Conservation (phyloP, 2,329 filamentous ascomycete species). For the Trichoderma polysporum region DNA sequence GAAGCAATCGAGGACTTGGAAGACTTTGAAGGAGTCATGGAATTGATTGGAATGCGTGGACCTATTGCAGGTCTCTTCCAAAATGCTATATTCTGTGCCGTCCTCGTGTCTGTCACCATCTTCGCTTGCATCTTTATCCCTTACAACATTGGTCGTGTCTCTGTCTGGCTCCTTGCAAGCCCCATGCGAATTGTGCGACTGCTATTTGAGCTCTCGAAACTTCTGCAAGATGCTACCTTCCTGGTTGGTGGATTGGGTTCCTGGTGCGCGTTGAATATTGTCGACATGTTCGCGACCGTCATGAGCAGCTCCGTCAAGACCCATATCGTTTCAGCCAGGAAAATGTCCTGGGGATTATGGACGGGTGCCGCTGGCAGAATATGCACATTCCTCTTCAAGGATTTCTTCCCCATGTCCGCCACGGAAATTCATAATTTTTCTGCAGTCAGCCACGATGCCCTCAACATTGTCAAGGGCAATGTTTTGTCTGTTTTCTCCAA, state of each 20-base stretch:
- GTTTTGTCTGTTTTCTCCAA: conserved; percentile 43
- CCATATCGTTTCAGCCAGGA: conserved; percentile 36
- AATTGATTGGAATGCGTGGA: conserved; percentile 94
- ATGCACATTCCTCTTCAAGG: conserved; percentile 49
- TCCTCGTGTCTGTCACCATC: conserved; percentile 84
- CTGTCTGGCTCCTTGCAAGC: conserved; percentile 75
- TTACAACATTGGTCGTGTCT: conserved; percentile 85
- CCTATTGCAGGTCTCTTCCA: conserved; percentile 87
- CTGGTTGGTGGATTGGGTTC: conserved; percentile 59
- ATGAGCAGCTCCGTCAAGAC: conserved; percentile 34
- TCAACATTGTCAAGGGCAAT: conserved; percentile 59
- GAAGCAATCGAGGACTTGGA: conserved; percentile 82
- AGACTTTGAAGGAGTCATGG: conserved; percentile 93
- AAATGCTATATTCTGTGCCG: conserved; percentile 90
- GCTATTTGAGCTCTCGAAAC: conserved; percentile 70
- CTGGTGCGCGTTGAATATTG: conserved; percentile 41
- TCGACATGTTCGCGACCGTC: conserved; percentile 39
- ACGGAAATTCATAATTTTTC: conserved; percentile 75
- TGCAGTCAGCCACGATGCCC: conserved; percentile 69
- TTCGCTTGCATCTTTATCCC: conserved; percentile 84
- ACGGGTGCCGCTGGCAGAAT: conserved; percentile 48
- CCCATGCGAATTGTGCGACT: conserved; percentile 74
- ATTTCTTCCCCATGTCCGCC: conserved; percentile 51
- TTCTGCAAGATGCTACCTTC: conserved; percentile 74
- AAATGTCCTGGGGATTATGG: conserved; percentile 45